Base-by-base conservation (phyloP, 225 moss, liverwort and hornwort genomes). In the Lunularia cruciata region DNA sequence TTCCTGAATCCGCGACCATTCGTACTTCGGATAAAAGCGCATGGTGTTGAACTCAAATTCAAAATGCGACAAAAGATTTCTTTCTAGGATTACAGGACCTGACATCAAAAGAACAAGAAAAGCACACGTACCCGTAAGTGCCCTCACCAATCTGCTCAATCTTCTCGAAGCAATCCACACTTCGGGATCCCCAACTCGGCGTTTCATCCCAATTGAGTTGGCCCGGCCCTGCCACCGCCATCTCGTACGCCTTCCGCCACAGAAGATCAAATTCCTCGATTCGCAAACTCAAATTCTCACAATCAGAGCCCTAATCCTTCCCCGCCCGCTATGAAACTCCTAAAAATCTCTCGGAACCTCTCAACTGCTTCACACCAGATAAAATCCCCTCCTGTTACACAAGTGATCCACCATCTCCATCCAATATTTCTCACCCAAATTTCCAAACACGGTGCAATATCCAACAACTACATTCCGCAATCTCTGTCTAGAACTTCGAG, bases 71-170 rank as follows among this genome's bases (percentile, higher is more conserved):
- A n/a, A n/a, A n/a, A n/a, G n/a, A n/a, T n/a, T n/a, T n/a, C n/a
- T n/a, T 23, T 25, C 61, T 13, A 25, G 18, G 8, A 39, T 8
- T 11, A 39, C 37, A 20, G 22, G 6, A 14, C 59, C 18, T 19
- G 23, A 8, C 59, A 33, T 7, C 18, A 59, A 61, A 6, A 13
- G 0, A 35, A 54, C 31, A 49, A 47, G 18, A 64, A 48, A 5
- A 16, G 22, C 6, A 33, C 3, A 47, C 74, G 52, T 65, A 79
- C 79, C 79, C 79, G 58, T 79, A 79, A 34, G 79, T 79, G 25
- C 79, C 79, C 39, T 79, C 79, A 32, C 79, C 79, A 60, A 79
- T 79, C 46, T 79, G 79, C 55, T 79, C 79, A 58, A 79, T 79
- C 56, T 79, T 79, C 57, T 79, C 79, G 13, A 79, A 79, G 56